These are phyloP conservation scores for Starmera dryadoides DNA, from an alignment of 805 yeast genomes.

Conservation along the genomic window DNA sequence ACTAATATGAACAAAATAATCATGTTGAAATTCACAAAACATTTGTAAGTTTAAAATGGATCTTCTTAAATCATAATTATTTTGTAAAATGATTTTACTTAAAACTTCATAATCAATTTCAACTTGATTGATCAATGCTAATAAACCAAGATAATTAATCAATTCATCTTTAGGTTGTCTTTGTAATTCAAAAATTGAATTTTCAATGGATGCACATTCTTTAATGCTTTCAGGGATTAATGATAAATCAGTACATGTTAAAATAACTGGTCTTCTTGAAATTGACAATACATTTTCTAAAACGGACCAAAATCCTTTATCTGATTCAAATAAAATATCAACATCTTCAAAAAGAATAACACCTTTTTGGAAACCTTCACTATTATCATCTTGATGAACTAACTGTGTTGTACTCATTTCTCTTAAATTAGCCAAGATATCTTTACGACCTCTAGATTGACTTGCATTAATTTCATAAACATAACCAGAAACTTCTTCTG, in stretches of 20 bases:
- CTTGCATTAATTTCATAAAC: constrained; percentile 79
- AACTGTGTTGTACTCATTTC: constrained; percentile 83
- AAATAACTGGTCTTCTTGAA: constrained; percentile 61
- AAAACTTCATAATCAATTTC: constrained; percentile 26
- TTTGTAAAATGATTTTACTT: constrained; percentile 18
- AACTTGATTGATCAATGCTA: constrained; percentile 29
- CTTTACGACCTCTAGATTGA: constrained; percentile 66
- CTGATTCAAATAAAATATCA: constrained; percentile 69
- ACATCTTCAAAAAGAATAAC: constrained; percentile 80
- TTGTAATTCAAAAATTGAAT: constrained; percentile 28
- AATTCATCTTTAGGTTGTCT: constrained; percentile 13
- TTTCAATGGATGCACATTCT: constrained; percentile 36
- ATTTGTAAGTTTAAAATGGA: constrained; percentile 39
- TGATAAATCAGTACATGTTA: constrained; percentile 50
- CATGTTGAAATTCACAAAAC: constrained; percentile 18
- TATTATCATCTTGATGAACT: constrained; percentile 41
- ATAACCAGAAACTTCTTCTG: constrained; percentile 55
- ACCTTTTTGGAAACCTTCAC: constrained; percentile 42
- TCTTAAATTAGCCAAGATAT: constrained; percentile 52
- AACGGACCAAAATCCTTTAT: constrained; percentile 74
- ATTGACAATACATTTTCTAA: constrained; percentile 52
- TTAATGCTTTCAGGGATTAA: constrained; percentile 42
- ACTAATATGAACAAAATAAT: not conserved
- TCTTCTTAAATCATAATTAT: constrained; percentile 37
- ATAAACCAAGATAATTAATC: constrained; percentile 32